Conservation (phyloP, 768 basidiomycete genomes). For the Boletus barrowsii region DNA sequence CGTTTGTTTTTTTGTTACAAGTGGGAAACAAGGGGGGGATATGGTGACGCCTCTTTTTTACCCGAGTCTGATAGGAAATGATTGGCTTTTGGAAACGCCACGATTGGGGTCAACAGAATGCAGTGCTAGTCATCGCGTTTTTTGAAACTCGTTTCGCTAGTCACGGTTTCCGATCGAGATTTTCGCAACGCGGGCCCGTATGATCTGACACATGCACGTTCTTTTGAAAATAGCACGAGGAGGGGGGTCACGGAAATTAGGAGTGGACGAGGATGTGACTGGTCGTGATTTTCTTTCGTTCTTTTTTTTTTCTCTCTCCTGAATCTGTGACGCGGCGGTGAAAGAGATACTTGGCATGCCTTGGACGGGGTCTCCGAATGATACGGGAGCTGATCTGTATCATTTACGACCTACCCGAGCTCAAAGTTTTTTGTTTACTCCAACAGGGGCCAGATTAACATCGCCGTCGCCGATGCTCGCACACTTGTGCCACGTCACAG, state of each 20-base stretch:
- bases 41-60: not conserved
- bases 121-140: not conserved
- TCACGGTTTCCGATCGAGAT: not conserved
- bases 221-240: not conserved
- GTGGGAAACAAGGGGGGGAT: not conserved
- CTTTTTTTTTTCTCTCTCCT: too few relatives aligned
- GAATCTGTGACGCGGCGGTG: too few relatives aligned
- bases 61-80: not conserved
- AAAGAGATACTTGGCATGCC: too few relatives aligned
- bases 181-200: not conserved
- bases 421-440: not conserved
- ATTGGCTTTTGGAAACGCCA: not conserved
- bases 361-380: too few relatives aligned
- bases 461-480: conserved; percentile 11
- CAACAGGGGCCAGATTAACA: not conserved
- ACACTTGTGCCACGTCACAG: conserved; percentile 17
- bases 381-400: not conserved
- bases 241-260: too few relatives aligned
- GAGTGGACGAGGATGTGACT: too few relatives aligned
- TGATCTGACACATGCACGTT: not conserved
- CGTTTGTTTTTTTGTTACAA: too few relatives aligned
- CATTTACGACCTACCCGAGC: conserved; percentile 11
- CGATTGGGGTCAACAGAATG: not conserved
- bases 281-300: too few relatives aligned
- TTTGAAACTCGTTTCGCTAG: conserved; percentile 1